Base-by-base conservation (phyloP, 371 early-diverging fungal species). In the Circinella minor region DNA sequence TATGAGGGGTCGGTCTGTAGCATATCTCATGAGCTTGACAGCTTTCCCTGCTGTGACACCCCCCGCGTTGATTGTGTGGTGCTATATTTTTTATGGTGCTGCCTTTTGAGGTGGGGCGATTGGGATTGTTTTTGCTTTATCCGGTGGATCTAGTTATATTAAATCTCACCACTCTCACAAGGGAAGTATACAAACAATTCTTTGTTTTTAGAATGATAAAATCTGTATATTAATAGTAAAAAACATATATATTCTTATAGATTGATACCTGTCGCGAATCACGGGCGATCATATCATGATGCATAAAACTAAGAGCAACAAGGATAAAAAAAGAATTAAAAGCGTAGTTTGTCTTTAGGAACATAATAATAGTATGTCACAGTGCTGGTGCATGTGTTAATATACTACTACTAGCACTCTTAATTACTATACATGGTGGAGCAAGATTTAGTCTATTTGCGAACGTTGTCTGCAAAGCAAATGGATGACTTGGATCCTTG, bases 51-150 rank as follows among this genome's bases (percentile, higher is more conserved):
- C n/a, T n/a, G n/a, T n/a, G n/a, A n/a, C n/a, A n/a, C n/a, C n/a
- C n/a, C n/a, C n/a, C n/a, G n/a, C n/a, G n/a, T n/a, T n/a, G n/a
- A n/a, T n/a, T n/a, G n/a, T n/a, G n/a, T n/a, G n/a, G n/a, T n/a
- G n/a, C n/a, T n/a, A n/a, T n/a, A n/a, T n/a, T n/a, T n/a, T n/a
- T 55, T 2, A 55, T 55, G 55, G 55, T 55, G 55, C 55, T 55
- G 55, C 55, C 55, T 55, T 55, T 55, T 55, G 55, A 55, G 55
- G 55, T 55, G 55, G 55, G 55, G 55, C 55, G 55, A 55, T 55
- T 55, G 55, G 55, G 55, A 55, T 55, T 55, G 55, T 55, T 55
- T 55, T 55, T 55, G 55, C 55, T 55, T 55, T 55, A 55, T 55
- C 55, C 55, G 4, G 55, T 55, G 55, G 55, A 55, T 55, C 55